Conservation (phyloP, 2,329 filamentous ascomycete genomes). For the Paraphoma sp. region DNA sequence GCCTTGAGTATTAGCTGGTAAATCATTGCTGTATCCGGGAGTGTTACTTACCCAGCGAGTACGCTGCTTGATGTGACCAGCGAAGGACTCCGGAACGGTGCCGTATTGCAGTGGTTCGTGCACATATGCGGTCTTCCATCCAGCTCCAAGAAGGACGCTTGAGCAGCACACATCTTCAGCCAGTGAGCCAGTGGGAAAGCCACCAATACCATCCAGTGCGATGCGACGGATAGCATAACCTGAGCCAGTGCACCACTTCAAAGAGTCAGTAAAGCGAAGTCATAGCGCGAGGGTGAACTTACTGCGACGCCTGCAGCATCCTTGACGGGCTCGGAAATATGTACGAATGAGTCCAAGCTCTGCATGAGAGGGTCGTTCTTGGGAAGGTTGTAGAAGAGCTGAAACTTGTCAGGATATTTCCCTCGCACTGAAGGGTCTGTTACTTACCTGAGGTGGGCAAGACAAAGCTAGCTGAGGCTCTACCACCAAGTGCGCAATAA, state of each 20-base stretch:
- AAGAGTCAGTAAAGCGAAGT: background rate
- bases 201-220: constrained; percentile 67
- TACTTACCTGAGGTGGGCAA: constrained; percentile 41
- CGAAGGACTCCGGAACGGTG: constrained; percentile 24
- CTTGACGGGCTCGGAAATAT: constrained; percentile 57
- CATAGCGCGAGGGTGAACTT: background rate
- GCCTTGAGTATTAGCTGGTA: background rate
- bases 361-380: constrained; percentile 64
- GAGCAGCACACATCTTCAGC: constrained; percentile 68
- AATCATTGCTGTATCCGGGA: background rate
- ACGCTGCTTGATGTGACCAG: constrained; percentile 27
- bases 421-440: background rate
- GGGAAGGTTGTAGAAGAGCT: constrained; percentile 69
- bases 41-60: constrained; percentile 21
- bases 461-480: constrained; percentile 10
- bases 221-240: constrained; percentile 66
- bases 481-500: constrained; percentile 11
- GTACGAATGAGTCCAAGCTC: constrained; percentile 65
- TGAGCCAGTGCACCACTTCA: constrained; percentile 64
- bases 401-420: constrained; percentile 58
- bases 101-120: constrained; percentile 30
- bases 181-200: constrained; percentile 66
- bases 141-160: constrained; percentile 63
- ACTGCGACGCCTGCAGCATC: constrained; percentile 60
- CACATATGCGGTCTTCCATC: constrained; percentile 64